Evolutionary conservation across 257 asterid species (phyloP).

Genomic region (Gynochthodes officinalis): DNA sequence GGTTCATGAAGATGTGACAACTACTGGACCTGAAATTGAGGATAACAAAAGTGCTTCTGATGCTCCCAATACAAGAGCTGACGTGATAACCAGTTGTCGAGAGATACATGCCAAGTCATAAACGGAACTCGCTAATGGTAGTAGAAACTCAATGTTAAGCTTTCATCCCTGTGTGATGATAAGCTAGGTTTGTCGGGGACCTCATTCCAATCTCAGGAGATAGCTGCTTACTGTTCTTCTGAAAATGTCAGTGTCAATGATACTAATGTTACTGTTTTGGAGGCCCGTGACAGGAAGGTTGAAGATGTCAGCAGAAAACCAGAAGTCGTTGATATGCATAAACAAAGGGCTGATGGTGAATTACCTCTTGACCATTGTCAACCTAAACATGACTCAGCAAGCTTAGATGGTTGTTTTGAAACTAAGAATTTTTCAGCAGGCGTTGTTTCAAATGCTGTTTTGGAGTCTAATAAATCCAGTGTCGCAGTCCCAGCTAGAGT

Average conservation of each 20-base stretch:
- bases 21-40: constrained; percentile 28
- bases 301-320: constrained; percentile 37
- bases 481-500: constrained; percentile 31
- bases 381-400: constrained; percentile 40
- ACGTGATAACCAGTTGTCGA: constrained; percentile 33
- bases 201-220: constrained; percentile 34
- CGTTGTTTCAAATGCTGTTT: constrained; percentile 42
- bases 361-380: constrained; percentile 31
- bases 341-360: constrained; percentile 42
- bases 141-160: constrained; percentile 22
- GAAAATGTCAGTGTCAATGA: constrained; percentile 42
- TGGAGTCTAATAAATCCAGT: constrained; percentile 41
- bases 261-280: constrained; percentile 26
- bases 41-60: constrained; percentile 32
- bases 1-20: constrained; percentile 28
- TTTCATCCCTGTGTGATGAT: constrained; percentile 29
- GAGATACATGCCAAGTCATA: constrained; percentile 46
- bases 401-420: constrained; percentile 47
- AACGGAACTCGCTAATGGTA: constrained; percentile 36
- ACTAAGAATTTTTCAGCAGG: constrained; percentile 43
- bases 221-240: constrained; percentile 26
- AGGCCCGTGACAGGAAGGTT: constrained; percentile 35
- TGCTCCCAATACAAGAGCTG: too few species aligned
- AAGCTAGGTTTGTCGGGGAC: constrained; percentile 35
- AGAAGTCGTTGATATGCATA: constrained; percentile 28